Base-by-base conservation (phyloP, 2,329 filamentous ascomycete species). In the Claviceps sp. region DNA sequence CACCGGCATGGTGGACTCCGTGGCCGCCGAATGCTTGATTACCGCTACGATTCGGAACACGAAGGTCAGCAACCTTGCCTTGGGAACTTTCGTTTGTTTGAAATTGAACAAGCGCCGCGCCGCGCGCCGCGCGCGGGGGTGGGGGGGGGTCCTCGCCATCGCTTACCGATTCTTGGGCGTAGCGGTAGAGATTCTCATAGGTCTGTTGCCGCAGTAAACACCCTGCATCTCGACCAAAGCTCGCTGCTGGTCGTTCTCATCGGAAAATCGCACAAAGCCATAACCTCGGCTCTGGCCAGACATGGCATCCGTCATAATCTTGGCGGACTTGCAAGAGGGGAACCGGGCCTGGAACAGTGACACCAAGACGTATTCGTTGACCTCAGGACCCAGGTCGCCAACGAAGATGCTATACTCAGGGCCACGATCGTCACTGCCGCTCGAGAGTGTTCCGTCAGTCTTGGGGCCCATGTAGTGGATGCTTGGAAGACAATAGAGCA, bases 271-370 rank as follows among this genome's bases (percentile, higher is more conserved):
- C 50, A 98, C 93, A 63, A 98, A 98, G 46, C 93, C 93, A 64
- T 98, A 98, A 52, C 93, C 93, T 57, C 93, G 89, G 57, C 90
- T 96, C 80, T 97, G 91, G 61, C 93, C 93, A 57, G 86, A 95
- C 71, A 97, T 93, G 55, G 93, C 91, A 64, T 98, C 93, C 55
- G 91, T 95, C 93, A 98, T 98, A 71, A 98, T 98, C 79, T 98
- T 98, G 64, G 93, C 93, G 39, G 89, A 95, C 77, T 97, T 97
- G 86, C 91, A 97, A 8, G 89, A 95, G 0, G 86, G 86, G 77
- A 95, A 98, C 55, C 91, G 88, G 64, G 83, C 85, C 73, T 97
- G 91, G 80, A 98, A 98, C 49, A 98, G 83, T 26, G 90, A 95
- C 50, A 97, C 91, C 54, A 98, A 77, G 53, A 97, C 91, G 64